A percentile compares a stretch with the other conserved stretches of the same genome.
Evolutionary conservation across 495 filamentous ascomycete genomes (phyloP).

Genomic region (Aspergillus homomorphus): DNA sequence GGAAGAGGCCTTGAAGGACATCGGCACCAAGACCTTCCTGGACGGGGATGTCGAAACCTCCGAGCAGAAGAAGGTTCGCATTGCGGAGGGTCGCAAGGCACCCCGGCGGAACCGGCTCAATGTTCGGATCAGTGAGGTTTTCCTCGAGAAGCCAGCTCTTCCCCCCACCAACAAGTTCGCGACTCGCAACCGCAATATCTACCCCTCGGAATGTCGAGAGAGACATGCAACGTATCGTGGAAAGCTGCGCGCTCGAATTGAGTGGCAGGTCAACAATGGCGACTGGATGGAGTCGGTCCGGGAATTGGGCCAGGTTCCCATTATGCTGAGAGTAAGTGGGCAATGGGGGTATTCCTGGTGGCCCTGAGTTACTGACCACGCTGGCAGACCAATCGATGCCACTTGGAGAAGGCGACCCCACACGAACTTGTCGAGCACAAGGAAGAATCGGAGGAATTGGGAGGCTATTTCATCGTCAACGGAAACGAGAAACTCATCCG

Average conservation of each 20-base stretch:
- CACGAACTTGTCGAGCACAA: slow-evolving; percentile 77
- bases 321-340: slow-evolving; percentile 77
- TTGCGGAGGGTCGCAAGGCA: slow-evolving; percentile 44
- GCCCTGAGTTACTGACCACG: background rate
- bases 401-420: slow-evolving; percentile 80
- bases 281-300: slow-evolving; percentile 74
- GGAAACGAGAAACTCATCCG: slow-evolving; percentile 87
- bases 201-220: slow-evolving; percentile 91
- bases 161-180: slow-evolving; percentile 77
- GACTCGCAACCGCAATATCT: slow-evolving; percentile 72
- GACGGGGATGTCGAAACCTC: slow-evolving; percentile 62
- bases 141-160: slow-evolving; percentile 70
- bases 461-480: slow-evolving; percentile 78
- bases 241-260: slow-evolving; percentile 73
- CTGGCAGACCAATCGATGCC: slow-evolving; percentile 75
- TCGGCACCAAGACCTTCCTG: slow-evolving; percentile 82
- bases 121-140: slow-evolving; percentile 71
- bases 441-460: slow-evolving; percentile 89
- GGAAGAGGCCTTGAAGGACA: slow-evolving; percentile 75
- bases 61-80: slow-evolving; percentile 39
- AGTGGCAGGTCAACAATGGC: slow-evolving; percentile 81
- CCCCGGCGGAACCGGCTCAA: slow-evolving; percentile 66
- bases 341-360: background rate
- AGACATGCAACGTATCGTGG: slow-evolving; percentile 89
- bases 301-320: slow-evolving; percentile 83